Evolutionary conservation across 352 stramenopile species (phyloP), one percentile per base, ranked within the genome.

Genomic region (Phytophthora syringae): DNA sequence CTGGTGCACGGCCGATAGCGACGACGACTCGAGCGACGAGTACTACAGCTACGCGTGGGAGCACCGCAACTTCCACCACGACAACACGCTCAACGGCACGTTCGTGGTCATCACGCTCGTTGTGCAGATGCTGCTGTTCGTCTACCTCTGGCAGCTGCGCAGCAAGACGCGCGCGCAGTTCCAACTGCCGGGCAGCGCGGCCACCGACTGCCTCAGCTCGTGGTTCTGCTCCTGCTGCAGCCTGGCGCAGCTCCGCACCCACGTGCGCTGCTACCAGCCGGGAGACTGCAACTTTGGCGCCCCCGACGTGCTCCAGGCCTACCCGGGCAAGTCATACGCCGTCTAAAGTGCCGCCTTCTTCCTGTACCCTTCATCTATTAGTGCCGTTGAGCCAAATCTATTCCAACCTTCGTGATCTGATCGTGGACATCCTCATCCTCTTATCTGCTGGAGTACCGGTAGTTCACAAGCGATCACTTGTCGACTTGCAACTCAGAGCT

Each of bases 161-260:
- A n/a, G 20, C 30, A 78, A 76, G 37, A 67, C 75, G 3, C 81
- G 81, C 43, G 53, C 36, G 45, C 70, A 66, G 22, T 88, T 83
- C 53, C 54, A 82, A 30, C 74, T 81, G 15, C 72, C 75, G 21
- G 80, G 80, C 39, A 76, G 52, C 27, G 55, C 52, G 11, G 63
- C 36, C 20, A 64, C 39, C 2, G 80, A 89, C 52, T 76, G 49
- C 27, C 74, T 76, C 37, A 72, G 57, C 20, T 62, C 77, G 15
- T 82, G 61, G 63, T 80, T 67, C 45, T 88, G 76, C 60, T 65
- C 61, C 3, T 79, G 67, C 57, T 84, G 76, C 62, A 66, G 65
- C 2, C 53, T 82, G 34, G 68, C 76, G 11, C 76, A 84, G 52
- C 56, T 84, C 5, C 59, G 70, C 3, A 78, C 72, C 3, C 76